A percentile compares a stretch with the other conserved stretches of the same genome.
These are phyloP conservation scores for Cyclotella choctawhatcheeana DNA, from an alignment of 108 stramenopile genomes.

Conservation along the genomic window DNA sequence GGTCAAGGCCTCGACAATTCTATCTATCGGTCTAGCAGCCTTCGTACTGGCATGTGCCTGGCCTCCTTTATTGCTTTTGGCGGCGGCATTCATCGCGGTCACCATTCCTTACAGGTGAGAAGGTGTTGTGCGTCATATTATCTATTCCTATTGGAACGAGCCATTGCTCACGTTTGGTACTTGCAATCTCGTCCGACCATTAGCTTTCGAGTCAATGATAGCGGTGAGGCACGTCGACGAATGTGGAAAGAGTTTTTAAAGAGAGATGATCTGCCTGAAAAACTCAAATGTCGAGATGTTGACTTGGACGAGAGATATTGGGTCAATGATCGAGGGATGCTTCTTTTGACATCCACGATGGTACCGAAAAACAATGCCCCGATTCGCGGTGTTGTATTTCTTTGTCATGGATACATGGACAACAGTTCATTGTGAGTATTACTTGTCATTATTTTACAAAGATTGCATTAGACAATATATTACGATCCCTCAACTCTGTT, in stretches of 20 bases:
- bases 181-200: neutral
- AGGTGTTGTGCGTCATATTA: too few relatives aligned
- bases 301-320: constrained; percentile 54
- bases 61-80: constrained; percentile 26
- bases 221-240: constrained; percentile 51
- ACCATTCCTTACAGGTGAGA: constrained; percentile 32
- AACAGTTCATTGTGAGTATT: constrained; percentile 61
- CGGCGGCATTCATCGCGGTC: constrained; percentile 1
- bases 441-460: too few relatives aligned
- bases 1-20: constrained; percentile 9
- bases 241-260: constrained; percentile 58
- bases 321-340: constrained; percentile 61
- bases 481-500: too few relatives aligned
- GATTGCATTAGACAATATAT: too few relatives aligned
- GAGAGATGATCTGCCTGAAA: constrained; percentile 54
- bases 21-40: constrained; percentile 22
- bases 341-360: constrained; percentile 59
- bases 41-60: constrained; percentile 17
- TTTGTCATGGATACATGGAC: constrained; percentile 76
- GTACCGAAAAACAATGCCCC: constrained; percentile 47
- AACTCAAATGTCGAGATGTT: constrained; percentile 48
- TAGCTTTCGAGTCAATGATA: constrained; percentile 63
- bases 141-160: neutral
- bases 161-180: neutral
- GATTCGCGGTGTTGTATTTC: constrained; percentile 63